phyloP scores from a whole-genome alignment of 2,329 filamentous ascomycete genomes.

The Reticulascus tulasneorum region DNA sequence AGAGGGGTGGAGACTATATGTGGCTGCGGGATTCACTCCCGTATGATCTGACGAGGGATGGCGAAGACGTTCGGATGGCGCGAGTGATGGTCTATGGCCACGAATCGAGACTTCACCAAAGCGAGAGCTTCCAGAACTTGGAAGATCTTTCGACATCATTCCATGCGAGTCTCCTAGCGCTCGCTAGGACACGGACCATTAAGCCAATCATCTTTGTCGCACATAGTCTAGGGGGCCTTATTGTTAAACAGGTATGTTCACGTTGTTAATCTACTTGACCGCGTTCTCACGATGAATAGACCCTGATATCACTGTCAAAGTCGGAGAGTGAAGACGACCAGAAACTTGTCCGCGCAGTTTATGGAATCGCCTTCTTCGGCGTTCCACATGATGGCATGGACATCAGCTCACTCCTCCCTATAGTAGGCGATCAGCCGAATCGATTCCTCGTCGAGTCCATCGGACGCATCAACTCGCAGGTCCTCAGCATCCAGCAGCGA shows the following conservation, averaged over 20 bases:
- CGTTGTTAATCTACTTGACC: too few species aligned
- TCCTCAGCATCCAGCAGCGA: constrained; percentile 1
- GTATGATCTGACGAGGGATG: constrained; percentile 8
- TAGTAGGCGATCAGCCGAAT: constrained; percentile 13
- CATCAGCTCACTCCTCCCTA: constrained; percentile 15
- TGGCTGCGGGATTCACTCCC: constrained; percentile 21
- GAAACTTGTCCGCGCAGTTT: constrained; percentile 6
- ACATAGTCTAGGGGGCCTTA: constrained; percentile 16
- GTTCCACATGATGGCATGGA: constrained; percentile 18
- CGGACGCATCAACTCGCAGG: constrained; percentile 1
- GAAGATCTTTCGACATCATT: constrained; percentile 10
- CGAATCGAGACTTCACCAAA: constrained; percentile 9
- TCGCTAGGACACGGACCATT: not conserved
- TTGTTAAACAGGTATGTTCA: constrained; percentile 18
- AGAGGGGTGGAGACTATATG: constrained; percentile 15
- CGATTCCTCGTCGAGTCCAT: constrained; percentile 8
- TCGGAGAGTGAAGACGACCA: constrained; percentile 8
- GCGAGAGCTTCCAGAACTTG: constrained; percentile 11
- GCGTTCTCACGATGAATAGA: too few species aligned
- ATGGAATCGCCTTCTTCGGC: constrained; percentile 16
- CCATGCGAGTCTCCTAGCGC: not conserved
- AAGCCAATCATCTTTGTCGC: constrained; percentile 14
- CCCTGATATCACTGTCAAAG: constrained; percentile 4
- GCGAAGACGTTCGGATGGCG: not conserved
- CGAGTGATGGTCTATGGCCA: constrained; percentile 20